phyloP scores from a whole-genome alignment of 768 basidiomycete species.

The Mycena amicta region DNA sequence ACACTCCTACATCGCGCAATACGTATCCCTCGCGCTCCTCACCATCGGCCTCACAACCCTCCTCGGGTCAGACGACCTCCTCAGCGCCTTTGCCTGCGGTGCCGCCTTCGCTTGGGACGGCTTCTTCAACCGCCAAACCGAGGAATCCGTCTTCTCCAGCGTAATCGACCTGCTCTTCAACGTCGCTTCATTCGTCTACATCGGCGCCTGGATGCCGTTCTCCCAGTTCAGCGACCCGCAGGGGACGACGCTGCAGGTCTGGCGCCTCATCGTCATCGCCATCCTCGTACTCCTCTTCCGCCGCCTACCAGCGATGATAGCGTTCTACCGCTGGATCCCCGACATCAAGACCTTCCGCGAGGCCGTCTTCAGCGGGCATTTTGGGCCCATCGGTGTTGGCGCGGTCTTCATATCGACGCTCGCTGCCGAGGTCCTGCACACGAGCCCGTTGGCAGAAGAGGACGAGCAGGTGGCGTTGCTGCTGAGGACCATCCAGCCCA shows the following conservation, averaged over 20 bases:
- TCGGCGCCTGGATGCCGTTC: slow-evolving; percentile 99
- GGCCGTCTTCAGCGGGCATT: slow-evolving; percentile 93
- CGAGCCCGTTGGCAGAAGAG: slow-evolving; percentile 41
- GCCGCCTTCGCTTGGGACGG: slow-evolving; percentile 97
- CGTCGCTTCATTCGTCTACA: slow-evolving; percentile 91
- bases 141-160: slow-evolving; percentile 92
- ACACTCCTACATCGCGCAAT: slow-evolving; percentile 93
- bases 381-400: slow-evolving; percentile 87
- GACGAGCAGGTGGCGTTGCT: slow-evolving; percentile 65
- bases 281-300: slow-evolving; percentile 81
- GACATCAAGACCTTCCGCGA: slow-evolving; percentile 95
- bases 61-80: slow-evolving; percentile 89
- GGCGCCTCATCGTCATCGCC: slow-evolving; percentile 84
- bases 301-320: slow-evolving; percentile 82
- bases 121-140: slow-evolving; percentile 91
- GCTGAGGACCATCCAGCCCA: slow-evolving; percentile 81
- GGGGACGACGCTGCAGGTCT: slow-evolving; percentile 68
- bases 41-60: slow-evolving; percentile 84
- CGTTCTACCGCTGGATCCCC: slow-evolving; percentile 89
- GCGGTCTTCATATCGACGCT: slow-evolving; percentile 88
- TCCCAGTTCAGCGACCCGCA: slow-evolving; percentile 65
- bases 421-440: slow-evolving; percentile 61
- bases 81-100: slow-evolving; percentile 94
- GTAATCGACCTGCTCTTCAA: slow-evolving; percentile 97
- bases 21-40: slow-evolving; percentile 79